phyloP scores from a whole-genome alignment of 768 basidiomycete species.

The Dacryopinax primogenitus region DNA sequence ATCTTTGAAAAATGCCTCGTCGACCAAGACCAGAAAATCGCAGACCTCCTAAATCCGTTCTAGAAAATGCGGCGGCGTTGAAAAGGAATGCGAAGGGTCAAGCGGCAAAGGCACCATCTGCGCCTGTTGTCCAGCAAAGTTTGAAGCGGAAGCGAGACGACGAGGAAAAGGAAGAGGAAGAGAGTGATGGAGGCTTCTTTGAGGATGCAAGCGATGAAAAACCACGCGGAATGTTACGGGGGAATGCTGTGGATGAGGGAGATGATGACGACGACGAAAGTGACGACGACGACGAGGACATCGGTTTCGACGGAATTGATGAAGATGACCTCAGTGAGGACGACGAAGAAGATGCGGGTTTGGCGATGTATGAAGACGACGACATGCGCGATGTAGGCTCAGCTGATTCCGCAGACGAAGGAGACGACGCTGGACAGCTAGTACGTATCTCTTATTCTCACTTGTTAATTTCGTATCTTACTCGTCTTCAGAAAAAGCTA shows the following conservation, averaged over 20 bases:
- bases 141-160: background rate
- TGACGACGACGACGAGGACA: background rate
- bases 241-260: background rate
- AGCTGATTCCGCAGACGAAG: background rate
- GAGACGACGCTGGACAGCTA: background rate
- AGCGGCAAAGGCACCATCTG: background rate
- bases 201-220: background rate
- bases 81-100: background rate
- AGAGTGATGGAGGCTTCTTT: constrained; percentile 6
- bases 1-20: background rate
- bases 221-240: background rate
- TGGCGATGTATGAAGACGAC: constrained; percentile 1
- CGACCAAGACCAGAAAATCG: background rate
- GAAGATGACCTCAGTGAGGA: background rate
- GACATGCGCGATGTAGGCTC: background rate
- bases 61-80: background rate
- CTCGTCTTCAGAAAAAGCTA: background rate
- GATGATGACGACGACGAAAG: background rate
- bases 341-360: background rate
- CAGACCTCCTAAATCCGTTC: background rate
- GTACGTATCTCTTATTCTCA: background rate
- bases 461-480: background rate
- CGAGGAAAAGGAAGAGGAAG: background rate
- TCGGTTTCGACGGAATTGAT: background rate
- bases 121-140: background rate